Evolutionary conservation across 2,329 filamentous ascomycete species (phyloP), one percentile per base, ranked within the genome.

Genomic region (Penicillium occitanis): DNA sequence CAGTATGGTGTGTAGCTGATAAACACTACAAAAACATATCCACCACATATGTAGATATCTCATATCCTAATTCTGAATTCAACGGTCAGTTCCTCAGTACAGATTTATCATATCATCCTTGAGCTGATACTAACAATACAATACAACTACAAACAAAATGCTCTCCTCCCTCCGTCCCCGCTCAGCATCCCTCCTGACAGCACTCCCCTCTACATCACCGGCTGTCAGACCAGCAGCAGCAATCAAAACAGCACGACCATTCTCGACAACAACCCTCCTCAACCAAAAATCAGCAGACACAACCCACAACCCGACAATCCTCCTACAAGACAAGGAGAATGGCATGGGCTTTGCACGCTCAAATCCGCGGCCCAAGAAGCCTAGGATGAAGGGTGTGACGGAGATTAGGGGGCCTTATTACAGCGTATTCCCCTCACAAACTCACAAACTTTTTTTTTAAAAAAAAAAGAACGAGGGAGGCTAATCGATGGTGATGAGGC

Each of bases 381-480:
- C 84, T 2, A 76, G 84, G 33, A 78, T 71, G 5, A 79, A 76
- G 44, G 82, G 81, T 4, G 83, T 85, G 5, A 86, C 84, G 0
- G 84, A 86, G 72, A 86, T 86, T 65, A 77, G 84, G 37, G 84
- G 84, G 0, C 84, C 83, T 6, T 86, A 86, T 71, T 86, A 86
- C 71, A 82, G 82, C 0, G 83, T 77, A 75, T n/a, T 2, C 2
- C 14, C 8, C 19, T 2, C 13, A 30, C 25, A 25, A 25, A 25
- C 25, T 25, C 5, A 6, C n/a, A 6, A 8, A 5, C 11, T 10
- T 37, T 37, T 30, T 4, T 30, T 25, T 19, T 19, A 19, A 19
- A 25, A 25, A 19, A 19, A 25, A 25, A 25, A 25, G 25, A 25
- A 25, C 1, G 25, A 25, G 25, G 30, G 30, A 5, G 30, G 30